A percentile compares a stretch with the other conserved stretches of the same genome.
phyloP scores from a whole-genome alignment of 495 filamentous ascomycete genomes.

The Aspergillus bertholletiae region DNA sequence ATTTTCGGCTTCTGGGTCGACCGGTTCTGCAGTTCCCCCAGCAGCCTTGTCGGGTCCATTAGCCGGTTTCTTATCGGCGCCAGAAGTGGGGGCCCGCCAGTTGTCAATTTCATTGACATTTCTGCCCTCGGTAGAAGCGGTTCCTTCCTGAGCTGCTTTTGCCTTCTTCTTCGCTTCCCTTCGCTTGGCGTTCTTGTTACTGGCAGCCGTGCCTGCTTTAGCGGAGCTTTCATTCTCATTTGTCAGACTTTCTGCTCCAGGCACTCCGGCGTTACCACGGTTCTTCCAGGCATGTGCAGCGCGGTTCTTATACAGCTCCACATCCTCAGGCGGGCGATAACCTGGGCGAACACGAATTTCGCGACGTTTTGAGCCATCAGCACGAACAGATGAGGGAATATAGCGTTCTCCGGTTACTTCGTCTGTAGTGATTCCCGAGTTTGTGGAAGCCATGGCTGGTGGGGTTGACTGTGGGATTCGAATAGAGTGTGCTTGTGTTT shows the following conservation, averaged over 20 bases:
- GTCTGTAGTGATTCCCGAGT: constrained; percentile 75
- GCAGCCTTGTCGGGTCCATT: constrained; percentile 10
- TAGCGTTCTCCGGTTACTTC: constrained; percentile 70
- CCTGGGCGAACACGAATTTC: constrained; percentile 93
- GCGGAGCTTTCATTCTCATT: constrained; percentile 46
- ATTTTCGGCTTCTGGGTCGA: constrained; percentile 71
- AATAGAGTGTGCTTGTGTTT: neutral
- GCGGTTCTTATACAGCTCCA: constrained; percentile 93
- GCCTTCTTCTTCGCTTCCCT: constrained; percentile 86
- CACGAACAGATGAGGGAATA: constrained; percentile 80
- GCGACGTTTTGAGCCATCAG: constrained; percentile 84
- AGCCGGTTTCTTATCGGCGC: constrained; percentile 21
- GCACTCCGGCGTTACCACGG: constrained; percentile 71
- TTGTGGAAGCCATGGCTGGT: constrained; percentile 22
- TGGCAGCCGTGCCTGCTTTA: constrained; percentile 45
- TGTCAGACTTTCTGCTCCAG: constrained; percentile 66
- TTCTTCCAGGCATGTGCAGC: constrained; percentile 83
- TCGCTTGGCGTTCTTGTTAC: constrained; percentile 92
- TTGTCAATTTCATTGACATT: constrained; percentile 31
- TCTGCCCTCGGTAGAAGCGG: constrained; percentile 32
- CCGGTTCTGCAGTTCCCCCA: constrained; percentile 32
- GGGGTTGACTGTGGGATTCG: neutral
- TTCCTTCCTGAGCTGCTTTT: constrained; percentile 51
- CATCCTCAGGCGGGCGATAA: constrained; percentile 92
- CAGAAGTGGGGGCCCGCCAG: constrained; percentile 21